Evolutionary conservation across 805 yeast genomes (phyloP).

Genomic region (Ogataea pini): DNA sequence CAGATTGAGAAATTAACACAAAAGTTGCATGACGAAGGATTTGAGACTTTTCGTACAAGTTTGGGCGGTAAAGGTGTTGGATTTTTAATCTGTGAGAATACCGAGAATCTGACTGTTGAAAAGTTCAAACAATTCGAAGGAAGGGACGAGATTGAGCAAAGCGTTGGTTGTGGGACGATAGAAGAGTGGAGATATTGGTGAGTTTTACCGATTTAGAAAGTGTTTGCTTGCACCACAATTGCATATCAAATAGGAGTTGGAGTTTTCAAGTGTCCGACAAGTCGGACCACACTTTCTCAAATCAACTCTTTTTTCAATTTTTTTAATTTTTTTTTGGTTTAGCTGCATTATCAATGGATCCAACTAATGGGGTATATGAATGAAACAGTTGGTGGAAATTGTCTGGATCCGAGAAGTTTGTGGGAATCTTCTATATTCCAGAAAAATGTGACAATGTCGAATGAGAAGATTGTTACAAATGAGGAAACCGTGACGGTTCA

Average conservation of each 20-base stretch:
- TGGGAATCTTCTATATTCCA: too few relatives aligned
- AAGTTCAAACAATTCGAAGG: conserved; percentile 40
- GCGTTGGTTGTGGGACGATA: conserved; percentile 44
- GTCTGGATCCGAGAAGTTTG: too few relatives aligned
- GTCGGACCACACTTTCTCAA: neutral
- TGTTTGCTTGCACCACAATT: neutral
- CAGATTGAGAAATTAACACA: conserved; percentile 37
- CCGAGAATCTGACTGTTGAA: conserved; percentile 31
- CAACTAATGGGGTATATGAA: too few relatives aligned
- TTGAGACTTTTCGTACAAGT: conserved; percentile 73
- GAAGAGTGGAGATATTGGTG: conserved; percentile 66
- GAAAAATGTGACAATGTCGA: too few relatives aligned
- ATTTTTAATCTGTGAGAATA: conserved; percentile 31
- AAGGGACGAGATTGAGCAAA: conserved; percentile 49
- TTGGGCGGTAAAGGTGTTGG: conserved; percentile 94
- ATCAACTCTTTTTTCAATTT: too few relatives aligned
- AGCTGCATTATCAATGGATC: too few relatives aligned
- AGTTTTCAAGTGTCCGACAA: conserved; percentile 6
- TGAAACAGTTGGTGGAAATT: too few relatives aligned
- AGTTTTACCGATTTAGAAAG: too few relatives aligned
- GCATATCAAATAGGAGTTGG: neutral
- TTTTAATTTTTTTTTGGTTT: too few relatives aligned
- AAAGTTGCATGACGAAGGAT: conserved; percentile 50
- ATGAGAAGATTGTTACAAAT: too few relatives aligned
- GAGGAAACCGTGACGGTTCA: neutral